Evolutionary conservation across 371 early-diverging fungal genomes (phyloP), one percentile per base, ranked within the genome.

Genomic region (Antonospora locustae): DNA sequence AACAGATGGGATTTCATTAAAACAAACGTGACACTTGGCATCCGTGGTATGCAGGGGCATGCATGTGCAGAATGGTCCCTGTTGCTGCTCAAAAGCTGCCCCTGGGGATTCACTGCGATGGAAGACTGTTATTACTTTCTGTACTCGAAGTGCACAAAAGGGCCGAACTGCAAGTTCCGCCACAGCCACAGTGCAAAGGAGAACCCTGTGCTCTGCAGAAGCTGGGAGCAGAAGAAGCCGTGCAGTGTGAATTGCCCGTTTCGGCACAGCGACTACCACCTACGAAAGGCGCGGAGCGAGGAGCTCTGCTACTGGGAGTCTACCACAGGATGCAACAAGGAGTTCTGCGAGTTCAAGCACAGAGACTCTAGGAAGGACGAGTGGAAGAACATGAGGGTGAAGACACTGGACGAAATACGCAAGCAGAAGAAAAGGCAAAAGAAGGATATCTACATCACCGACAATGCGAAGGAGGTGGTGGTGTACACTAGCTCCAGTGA

Each of bases 61-160:
- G 16, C 1, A 3, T 14, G 4, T n/a, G 1, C 11, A 0, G 11
- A 1, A 1, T 32, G 32, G 11, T 17, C 5, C 24, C 5, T 19
- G 6, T 2, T 16, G 6, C n/a, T 14, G 14, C 30, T 22, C 34
- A 14, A n/a, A 22, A 25, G 16, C 16, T 32, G 50, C 17, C 38
- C 38, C 38, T 51, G 14, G 22, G 19, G 38, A 29, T 49, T 50
- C 48, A 17, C 53, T 7, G 12, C 19, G 43, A 64, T 49, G 36
- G 75, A 70, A n/a, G 75, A 75, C 39, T 75, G 75, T 55, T 75
- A 72, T 58, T 75, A 70, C 57, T 75, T 65, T 61, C 58, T 75
- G 14, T 70, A 70, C 39, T 70, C 72, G 6, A 40, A 29, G 6
- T 75, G 75, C 54, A 62, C 64, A 27, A 44, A 58, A 46, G 53